Percentiles rank a stretch among this genome's conserved stretches.
Evolutionary conservation across 495 filamentous ascomycete genomes (phyloP).

Genomic region (Glarea lozoyensis): DNA sequence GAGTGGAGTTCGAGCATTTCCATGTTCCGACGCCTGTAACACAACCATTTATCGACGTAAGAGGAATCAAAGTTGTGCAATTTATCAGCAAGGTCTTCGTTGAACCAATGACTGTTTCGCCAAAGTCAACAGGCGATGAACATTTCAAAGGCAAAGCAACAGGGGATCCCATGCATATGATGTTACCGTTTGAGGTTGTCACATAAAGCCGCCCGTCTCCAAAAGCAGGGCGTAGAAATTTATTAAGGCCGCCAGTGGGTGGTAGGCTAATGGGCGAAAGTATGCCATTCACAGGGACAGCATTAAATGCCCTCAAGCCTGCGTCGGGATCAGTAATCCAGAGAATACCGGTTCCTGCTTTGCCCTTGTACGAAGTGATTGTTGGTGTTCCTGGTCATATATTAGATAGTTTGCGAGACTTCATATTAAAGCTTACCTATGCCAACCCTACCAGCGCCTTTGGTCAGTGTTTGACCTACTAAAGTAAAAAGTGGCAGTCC

Average conservation of each 20-base stretch:
- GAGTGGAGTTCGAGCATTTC: conserved; percentile 24
- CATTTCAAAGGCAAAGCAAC: conserved; percentile 32
- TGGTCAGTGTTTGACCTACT: conserved; percentile 25
- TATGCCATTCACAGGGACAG: conserved; percentile 30
- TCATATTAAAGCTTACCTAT: conserved; percentile 20
- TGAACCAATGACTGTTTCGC: conserved; percentile 26
- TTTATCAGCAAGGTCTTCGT: conserved; percentile 21
- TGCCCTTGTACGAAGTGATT: conserved; percentile 31
- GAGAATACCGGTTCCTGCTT: conserved; percentile 28
- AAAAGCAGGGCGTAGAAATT: conserved; percentile 40
- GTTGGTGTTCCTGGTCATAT: conserved; percentile 18
- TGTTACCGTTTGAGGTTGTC: conserved; percentile 26
- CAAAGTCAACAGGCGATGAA: conserved; percentile 33
- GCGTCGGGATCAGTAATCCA: conserved; percentile 31
- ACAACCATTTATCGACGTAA: conserved; percentile 24
- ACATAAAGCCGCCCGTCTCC: conserved; percentile 37
- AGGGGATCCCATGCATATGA: conserved; percentile 34
- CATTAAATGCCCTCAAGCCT: conserved; percentile 27
- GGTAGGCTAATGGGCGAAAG: conserved; percentile 30
- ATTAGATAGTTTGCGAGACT: not conserved
- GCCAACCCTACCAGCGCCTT: conserved; percentile 30
- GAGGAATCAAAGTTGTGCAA: conserved; percentile 27
- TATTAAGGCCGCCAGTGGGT: conserved; percentile 29
- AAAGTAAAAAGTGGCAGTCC: conserved; percentile 30
- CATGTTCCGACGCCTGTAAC: conserved; percentile 20